Evolutionary conservation across 2,329 filamentous ascomycete species (phyloP), one percentile per base, ranked within the genome.

Genomic region (Apiospora koreana): DNA sequence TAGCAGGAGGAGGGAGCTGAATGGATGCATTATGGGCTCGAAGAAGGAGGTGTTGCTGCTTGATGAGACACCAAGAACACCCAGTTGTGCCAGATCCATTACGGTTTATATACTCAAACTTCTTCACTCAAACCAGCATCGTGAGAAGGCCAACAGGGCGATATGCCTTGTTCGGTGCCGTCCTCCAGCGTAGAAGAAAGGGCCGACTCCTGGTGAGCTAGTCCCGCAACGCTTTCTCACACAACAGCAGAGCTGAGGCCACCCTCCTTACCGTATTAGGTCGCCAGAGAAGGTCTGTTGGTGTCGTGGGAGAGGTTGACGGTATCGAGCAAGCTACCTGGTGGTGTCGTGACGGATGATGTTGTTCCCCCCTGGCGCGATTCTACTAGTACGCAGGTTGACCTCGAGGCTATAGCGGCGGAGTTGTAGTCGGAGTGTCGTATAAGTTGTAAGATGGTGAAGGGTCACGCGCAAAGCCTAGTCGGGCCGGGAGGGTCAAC

Each of bases 1-100:
- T 71, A 88, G 79, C 38, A 89, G 78, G 42, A 88, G 74, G 42
- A 86, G 79, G 69, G 85, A 85, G 35, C 85, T 81, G 72, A 88
- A 73, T 68, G 85, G 79, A 75, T 87, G 82, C 86, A 88, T 87
- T 77, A 85, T 81, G 74, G 83, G 81, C 72, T 81, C 77, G 65
- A 76, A 70, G 71, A 78, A 67, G 38, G 76, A 75, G 69, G 71
- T 76, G 73, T 62, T 74, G 73, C 72, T 76, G 75, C 71, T 72
- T 54, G 73, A 14, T 71, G 75, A 50, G 64, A 76, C 62, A 46
- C 71, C 72, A 50, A 68, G 72, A 68, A 68, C 71, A 43, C 45
- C 58, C 68, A 72, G 72, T 46, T 72, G 72, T 28, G 75, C 65
- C 68, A 73, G 67, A 31, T 79, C 76, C 77, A 78, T 79, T 46